Evolutionary conservation across 2,329 filamentous ascomycete species (phyloP).

Genomic region (Cladosporium austrohemisphaericum): DNA sequence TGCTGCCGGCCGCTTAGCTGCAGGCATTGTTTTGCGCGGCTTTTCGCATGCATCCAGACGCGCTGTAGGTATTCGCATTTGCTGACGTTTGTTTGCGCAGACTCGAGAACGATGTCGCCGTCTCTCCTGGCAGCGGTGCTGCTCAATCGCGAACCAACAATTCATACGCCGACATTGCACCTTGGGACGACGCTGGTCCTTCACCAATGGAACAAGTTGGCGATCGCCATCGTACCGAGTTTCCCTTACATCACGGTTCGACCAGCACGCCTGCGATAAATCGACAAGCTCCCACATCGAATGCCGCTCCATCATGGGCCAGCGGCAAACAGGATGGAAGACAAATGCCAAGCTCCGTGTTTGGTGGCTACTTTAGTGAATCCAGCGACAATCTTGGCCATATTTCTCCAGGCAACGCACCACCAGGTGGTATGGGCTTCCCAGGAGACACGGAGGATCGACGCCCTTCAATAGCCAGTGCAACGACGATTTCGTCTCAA

Average conservation of each 20-base stretch:
- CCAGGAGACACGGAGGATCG: slow-evolving; percentile 66
- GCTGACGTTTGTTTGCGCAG: slow-evolving; percentile 33
- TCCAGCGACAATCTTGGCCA: slow-evolving; percentile 68
- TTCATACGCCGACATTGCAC: slow-evolving; percentile 45
- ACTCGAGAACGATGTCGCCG: slow-evolving; percentile 45
- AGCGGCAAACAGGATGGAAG: slow-evolving; percentile 29
- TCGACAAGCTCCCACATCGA: slow-evolving; percentile 50
- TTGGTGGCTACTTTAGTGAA: slow-evolving; percentile 67
- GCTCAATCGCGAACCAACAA: slow-evolving; percentile 40
- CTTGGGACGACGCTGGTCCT: slow-evolving; percentile 46
- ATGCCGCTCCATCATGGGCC: slow-evolving; percentile 49
- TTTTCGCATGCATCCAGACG: slow-evolving; percentile 27
- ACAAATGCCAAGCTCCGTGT: slow-evolving; percentile 43
- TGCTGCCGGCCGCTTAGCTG: slow-evolving; percentile 11
- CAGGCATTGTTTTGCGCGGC: slow-evolving; percentile 7
- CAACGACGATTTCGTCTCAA: slow-evolving; percentile 80
- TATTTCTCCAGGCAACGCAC: slow-evolving; percentile 66
- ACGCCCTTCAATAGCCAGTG: slow-evolving; percentile 82
- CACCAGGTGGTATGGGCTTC: slow-evolving; percentile 48
- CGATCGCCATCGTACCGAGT: slow-evolving; percentile 45
- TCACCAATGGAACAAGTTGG: slow-evolving; percentile 19
- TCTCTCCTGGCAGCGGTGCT: slow-evolving; percentile 37
- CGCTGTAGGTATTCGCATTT: slow-evolving; percentile 17
- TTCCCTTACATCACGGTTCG: slow-evolving; percentile 47
- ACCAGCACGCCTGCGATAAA: slow-evolving; percentile 28